Percentiles rank a stretch among this genome's conserved stretches.
Evolutionary conservation across 768 basidiomycete genomes (phyloP).

Genomic region (Flagelloscypha sp.): DNA sequence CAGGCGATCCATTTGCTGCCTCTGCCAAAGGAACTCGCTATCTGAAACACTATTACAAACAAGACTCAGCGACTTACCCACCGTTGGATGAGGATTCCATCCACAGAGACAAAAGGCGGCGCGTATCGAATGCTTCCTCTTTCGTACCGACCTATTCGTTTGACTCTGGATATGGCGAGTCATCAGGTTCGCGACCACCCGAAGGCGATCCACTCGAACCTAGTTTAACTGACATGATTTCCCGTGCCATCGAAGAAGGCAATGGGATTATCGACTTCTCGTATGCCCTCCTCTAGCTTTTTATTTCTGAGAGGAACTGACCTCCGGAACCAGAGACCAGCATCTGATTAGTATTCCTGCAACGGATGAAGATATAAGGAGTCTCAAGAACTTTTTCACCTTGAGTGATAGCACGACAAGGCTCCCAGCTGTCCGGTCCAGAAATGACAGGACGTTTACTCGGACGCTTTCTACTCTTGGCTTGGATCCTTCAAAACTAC

Average conservation of each 20-base stretch:
- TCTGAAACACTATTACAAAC: too few species aligned
- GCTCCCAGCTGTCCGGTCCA: conserved; percentile 3
- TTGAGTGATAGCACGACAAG: conserved; percentile 22
- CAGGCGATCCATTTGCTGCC: conserved; percentile 48
- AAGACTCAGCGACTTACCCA: too few species aligned
- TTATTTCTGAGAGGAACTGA: conserved; percentile 3
- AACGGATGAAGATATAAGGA: conserved; percentile 34
- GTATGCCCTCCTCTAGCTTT: conserved; percentile 26
- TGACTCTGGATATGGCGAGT: conserved; percentile 8
- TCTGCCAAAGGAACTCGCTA: conserved; percentile 43
- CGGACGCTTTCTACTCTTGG: conserved; percentile 33
- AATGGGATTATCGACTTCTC: conserved; percentile 46
- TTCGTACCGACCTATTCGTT: conserved; percentile 19
- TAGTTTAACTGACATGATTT: conserved; percentile 42
- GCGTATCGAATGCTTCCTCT: background rate
- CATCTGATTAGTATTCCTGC: conserved; percentile 42
- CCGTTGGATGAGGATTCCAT: too few species aligned
- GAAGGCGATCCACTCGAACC: conserved; percentile 22
- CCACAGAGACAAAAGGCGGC: background rate
- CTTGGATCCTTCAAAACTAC: conserved; percentile 40
- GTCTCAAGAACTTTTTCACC: conserved; percentile 39
- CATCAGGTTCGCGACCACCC: conserved; percentile 4
- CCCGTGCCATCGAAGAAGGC: conserved; percentile 35
- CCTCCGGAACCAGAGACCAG: conserved; percentile 21
- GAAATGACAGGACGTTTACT: conserved; percentile 16